phyloP scores from a whole-genome alignment of 139 green algal genomes.

The Asterochloris erici region DNA sequence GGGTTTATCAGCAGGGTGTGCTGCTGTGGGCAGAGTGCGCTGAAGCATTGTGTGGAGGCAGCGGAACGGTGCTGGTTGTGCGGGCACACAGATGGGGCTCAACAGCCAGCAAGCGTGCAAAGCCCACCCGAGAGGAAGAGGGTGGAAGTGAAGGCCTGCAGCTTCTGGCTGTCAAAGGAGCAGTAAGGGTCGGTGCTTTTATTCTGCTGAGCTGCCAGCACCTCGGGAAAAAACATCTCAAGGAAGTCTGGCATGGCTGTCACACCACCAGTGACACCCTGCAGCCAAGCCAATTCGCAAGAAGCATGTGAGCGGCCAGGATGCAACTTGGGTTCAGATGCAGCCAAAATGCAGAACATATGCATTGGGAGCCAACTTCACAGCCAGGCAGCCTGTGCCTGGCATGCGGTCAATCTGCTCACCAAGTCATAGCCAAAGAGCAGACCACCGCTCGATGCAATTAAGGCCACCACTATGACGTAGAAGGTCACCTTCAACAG shows the following conservation, averaged over 20 bases:
- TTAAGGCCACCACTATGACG: constrained; percentile 4
- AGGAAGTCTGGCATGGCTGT: constrained; percentile 41
- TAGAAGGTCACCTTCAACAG: constrained; percentile 10
- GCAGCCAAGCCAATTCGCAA: too few species aligned
- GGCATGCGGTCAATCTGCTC: too few species aligned
- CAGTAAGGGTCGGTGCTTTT: constrained; percentile 1
- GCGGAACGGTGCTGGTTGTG: not conserved
- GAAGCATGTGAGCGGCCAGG: too few species aligned
- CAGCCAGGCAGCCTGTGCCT: too few species aligned
- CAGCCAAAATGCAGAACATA: too few species aligned
- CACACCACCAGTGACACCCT: constrained; percentile 30
- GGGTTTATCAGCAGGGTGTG: not conserved
- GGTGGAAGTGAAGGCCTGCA: constrained; percentile 12
- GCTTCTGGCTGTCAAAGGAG: constrained; percentile 14
- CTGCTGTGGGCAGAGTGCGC: not conserved
- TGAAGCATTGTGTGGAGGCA: not conserved
- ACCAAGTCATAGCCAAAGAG: constrained; percentile 53
- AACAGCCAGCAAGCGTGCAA: not conserved
- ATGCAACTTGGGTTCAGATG: too few species aligned
- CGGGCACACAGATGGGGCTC: not conserved
- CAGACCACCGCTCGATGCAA: constrained; percentile 1
- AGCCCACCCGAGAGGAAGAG: constrained; percentile 11
- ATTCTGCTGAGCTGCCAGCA: not conserved
- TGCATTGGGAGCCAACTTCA: too few species aligned
- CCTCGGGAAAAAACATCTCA: constrained; percentile 47